Conservation (phyloP, 208 protist genomes). For the Acanthamoeba castellanii region DNA sequence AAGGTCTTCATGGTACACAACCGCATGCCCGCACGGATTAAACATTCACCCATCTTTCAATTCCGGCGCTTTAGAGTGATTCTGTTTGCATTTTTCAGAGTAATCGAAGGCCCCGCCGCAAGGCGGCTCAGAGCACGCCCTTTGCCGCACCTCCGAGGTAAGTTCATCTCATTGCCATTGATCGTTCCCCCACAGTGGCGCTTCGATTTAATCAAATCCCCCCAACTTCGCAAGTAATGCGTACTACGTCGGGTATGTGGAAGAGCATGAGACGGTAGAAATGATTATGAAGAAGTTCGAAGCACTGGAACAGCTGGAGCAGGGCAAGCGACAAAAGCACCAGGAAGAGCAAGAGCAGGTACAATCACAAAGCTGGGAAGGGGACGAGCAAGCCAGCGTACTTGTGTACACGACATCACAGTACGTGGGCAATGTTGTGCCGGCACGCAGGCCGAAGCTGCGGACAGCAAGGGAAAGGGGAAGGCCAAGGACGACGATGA, state of each 20-base stretch:
- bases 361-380: not conserved
- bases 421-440: not conserved
- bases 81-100: not conserved
- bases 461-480: constrained; percentile 28
- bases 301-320: constrained; percentile 78
- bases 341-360: not conserved
- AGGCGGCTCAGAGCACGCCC: constrained; percentile 35
- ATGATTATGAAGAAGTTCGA: constrained; percentile 88
- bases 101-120: constrained; percentile 40
- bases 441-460: not conserved
- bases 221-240: not conserved
- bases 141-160: not conserved
- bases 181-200: not conserved
- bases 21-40: too few species aligned
- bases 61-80: too few species aligned
- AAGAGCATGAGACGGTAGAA: constrained; percentile 82
- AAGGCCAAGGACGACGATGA: constrained; percentile 71
- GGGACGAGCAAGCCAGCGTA: not conserved
- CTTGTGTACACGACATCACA: not conserved
- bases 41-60: too few species aligned
- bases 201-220: not conserved
- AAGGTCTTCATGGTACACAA: too few species aligned
- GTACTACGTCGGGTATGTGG: constrained; percentile 84
- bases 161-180: not conserved
- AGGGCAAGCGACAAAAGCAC: constrained; percentile 25